Evolutionary conservation across 1,284 basidiomycete genomes (phyloP), one percentile per base, ranked within the genome.

Genomic region (Heterobasidion irregulare): DNA sequence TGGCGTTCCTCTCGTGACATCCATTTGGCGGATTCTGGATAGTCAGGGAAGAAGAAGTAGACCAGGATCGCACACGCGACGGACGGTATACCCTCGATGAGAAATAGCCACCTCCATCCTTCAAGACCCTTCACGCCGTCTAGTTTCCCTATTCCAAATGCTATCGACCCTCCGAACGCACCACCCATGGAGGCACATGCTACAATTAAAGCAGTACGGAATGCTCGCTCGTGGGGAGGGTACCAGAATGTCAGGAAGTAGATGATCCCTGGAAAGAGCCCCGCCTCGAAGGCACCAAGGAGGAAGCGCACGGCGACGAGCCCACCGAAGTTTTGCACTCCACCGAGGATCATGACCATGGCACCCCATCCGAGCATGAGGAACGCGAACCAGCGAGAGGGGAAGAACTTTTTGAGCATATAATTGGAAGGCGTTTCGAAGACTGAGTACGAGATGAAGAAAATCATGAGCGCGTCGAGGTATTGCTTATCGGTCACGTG

Each of bases 61-160:
- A 74, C 64, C 16, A 74, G 46, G 35, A 76, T 33, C 0, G 75
- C 73, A 38, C 68, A 65, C 15, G 70, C 51, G 54, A 73, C 68
- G 1, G 75, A 74, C 0, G 75, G 72, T 18, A 70, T 66, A 53
- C 77, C 78, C 58, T 79, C 78, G 46, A 79, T 66, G 56, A 78
- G 68, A 67, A 79, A 79, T 26, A 74, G 64, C 66, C 67, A 72
- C 19, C 71, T 64, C 71, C 71, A 74, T 1, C 64, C 72, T 53
- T 69, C 60, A 7, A 75, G 62, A 2, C 66, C 66, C 13, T 54
- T 60, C 6, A 59, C 53, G 6, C 63, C 61, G 53, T 71, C 65
- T 59, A 74, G 63, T 53, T 68, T 65, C 5, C 68, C 68, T 0
- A 73, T 66, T 0, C 68, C 72, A 52, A 64, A 73, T 0, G 72